A percentile compares a stretch with the other conserved stretches of the same genome.
Evolutionary conservation across 2,329 filamentous ascomycete species (phyloP).

Genomic region (Cladorrhinum sp.): DNA sequence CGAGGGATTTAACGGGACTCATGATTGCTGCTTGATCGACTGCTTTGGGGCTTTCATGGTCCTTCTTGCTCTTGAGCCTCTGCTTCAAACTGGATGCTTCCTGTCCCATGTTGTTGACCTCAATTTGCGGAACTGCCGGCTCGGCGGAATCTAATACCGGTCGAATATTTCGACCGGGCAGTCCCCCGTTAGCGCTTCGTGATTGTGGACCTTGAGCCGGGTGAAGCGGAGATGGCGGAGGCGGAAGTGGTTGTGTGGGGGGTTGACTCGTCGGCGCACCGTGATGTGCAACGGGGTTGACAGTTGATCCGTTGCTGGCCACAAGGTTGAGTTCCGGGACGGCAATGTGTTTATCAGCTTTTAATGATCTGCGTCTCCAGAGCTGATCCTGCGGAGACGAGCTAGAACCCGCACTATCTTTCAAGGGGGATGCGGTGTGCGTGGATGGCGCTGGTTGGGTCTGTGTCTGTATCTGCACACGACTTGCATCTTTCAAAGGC

Average conservation of each 20-base stretch:
- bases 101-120: constrained; percentile 30
- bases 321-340: constrained; percentile 49
- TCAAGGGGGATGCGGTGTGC: constrained; percentile 15
- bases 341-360: constrained; percentile 45
- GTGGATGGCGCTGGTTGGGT: constrained; percentile 16
- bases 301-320: constrained; percentile 50
- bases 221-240: constrained; percentile 18
- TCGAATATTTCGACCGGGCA: constrained; percentile 33
- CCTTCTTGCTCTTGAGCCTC: constrained; percentile 20
- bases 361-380: constrained; percentile 52
- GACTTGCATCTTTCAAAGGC: constrained; percentile 31
- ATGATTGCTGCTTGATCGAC: background rate
- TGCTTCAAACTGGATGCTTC: constrained; percentile 27
- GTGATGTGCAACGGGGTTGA: constrained; percentile 30
- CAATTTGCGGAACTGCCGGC: constrained; percentile 17
- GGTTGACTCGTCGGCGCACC: constrained; percentile 9
- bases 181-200: constrained; percentile 21
- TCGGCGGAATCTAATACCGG: constrained; percentile 26
- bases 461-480: constrained; percentile 11
- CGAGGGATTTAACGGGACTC: constrained; percentile 14
- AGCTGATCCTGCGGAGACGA: constrained; percentile 32
- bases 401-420: constrained; percentile 5
- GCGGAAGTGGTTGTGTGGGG: constrained; percentile 27
- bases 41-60: constrained; percentile 4
- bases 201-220: constrained; percentile 18